Conservation (phyloP, 1,284 basidiomycete species). For the Melampsora americana region DNA sequence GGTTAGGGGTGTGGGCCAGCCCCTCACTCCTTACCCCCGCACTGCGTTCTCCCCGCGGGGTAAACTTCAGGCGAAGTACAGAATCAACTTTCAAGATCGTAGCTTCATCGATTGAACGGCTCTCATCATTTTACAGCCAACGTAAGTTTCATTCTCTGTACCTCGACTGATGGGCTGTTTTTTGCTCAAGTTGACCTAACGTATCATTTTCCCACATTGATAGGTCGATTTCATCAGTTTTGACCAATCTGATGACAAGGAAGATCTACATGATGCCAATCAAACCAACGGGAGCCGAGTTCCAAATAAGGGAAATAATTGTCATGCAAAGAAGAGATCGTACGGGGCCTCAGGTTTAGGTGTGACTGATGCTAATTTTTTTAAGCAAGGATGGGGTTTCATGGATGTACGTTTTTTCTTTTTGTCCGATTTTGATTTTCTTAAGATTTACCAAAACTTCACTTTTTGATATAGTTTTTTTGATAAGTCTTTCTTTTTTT, state of each 20-base stretch:
- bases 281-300: neutral
- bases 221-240: constrained; percentile 29
- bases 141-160: neutral
- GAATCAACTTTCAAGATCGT: too few relatives aligned
- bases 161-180: neutral
- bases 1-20: too few relatives aligned
- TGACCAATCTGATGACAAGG: constrained; percentile 12
- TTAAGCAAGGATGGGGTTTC: too few relatives aligned
- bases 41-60: too few relatives aligned
- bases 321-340: constrained; percentile 2
- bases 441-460: too few relatives aligned
- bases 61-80: neutral
- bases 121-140: neutral
- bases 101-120: neutral
- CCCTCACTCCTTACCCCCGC: too few relatives aligned
- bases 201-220: neutral
- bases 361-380: constrained; percentile 19
- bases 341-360: neutral
- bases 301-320: neutral
- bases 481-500: too few relatives aligned
- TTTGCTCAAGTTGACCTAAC: too few relatives aligned
- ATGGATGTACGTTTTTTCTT: too few relatives aligned
- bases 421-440: too few relatives aligned
- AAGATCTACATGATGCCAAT: neutral
- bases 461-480: too few relatives aligned